Percentiles rank a stretch among this genome's conserved stretches.
Conservation (phyloP, 129 eudicot genomes). For the Flaveria bidentis region DNA sequence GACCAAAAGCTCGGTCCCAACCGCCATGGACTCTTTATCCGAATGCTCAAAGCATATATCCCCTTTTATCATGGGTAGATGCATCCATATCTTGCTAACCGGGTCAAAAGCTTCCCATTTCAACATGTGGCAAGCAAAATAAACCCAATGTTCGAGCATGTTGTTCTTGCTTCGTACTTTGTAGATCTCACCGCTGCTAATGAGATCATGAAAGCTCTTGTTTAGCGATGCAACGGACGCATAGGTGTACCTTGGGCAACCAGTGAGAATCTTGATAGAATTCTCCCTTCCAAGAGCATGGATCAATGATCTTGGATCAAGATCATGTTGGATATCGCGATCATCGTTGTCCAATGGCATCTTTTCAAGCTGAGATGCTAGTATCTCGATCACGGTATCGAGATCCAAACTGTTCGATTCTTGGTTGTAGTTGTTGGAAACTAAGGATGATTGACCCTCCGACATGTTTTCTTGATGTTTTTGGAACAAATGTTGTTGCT, state of each 20-base stretch:
- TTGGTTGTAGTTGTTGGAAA: constrained; percentile 38
- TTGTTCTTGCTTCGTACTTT: constrained; percentile 38
- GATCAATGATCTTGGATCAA: background rate
- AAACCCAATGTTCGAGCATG: constrained; percentile 59
- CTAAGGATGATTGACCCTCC: constrained; percentile 34
- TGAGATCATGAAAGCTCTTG: background rate
- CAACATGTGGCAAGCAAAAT: constrained; percentile 54
- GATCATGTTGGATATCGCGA: background rate
- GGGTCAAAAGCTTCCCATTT: constrained; percentile 84
- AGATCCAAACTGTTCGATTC: constrained; percentile 34
- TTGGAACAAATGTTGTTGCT: constrained; percentile 18
- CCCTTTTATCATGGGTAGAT: constrained; percentile 42
- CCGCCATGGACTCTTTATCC: constrained; percentile 70
- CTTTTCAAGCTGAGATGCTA: constrained; percentile 14
- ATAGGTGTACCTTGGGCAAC: background rate
- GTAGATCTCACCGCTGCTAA: constrained; percentile 7
- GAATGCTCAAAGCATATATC: constrained; percentile 43
- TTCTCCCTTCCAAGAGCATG: background rate
- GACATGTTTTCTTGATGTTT: constrained; percentile 42
- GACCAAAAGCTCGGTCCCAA: constrained; percentile 64
- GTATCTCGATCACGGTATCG: constrained; percentile 11
- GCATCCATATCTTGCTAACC: constrained; percentile 50
- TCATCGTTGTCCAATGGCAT: constrained; percentile 22
- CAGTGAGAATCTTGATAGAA: background rate
- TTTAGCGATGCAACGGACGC: background rate